Evolutionary conservation across 1,139 yeast genomes (phyloP).

Genomic region (Taiozyma sp.): DNA sequence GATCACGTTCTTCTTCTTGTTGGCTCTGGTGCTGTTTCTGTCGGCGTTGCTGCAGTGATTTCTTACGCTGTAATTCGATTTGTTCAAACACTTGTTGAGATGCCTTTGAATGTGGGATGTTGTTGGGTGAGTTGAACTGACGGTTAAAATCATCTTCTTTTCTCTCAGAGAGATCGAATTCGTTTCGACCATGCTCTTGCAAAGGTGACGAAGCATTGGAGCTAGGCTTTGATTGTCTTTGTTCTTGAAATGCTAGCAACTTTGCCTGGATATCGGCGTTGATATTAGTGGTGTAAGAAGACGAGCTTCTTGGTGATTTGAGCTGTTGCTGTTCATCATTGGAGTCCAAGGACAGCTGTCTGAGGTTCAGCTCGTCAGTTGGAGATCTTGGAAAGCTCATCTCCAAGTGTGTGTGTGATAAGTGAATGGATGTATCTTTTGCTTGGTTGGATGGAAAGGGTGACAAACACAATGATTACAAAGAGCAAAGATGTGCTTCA

Average conservation of each 20-base stretch:
- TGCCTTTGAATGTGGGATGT: constrained; percentile 1
- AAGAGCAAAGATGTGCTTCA: no score
- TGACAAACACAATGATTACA: no score
- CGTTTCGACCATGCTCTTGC: not conserved
- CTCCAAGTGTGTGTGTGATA: no score
- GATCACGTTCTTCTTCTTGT: not conserved
- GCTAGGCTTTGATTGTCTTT: constrained; percentile 29
- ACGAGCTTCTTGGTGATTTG: constrained; percentile 15
- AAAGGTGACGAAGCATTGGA: constrained; percentile 8
- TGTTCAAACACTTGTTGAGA: constrained; percentile 4
- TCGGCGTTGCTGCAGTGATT: constrained; percentile 3
- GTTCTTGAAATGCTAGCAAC: constrained; percentile 67
- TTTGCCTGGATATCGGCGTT: constrained; percentile 72
- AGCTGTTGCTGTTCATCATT: not conserved
- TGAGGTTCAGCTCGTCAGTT: not conserved
- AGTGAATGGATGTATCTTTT: no score
- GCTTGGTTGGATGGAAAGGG: no score
- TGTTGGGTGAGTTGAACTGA: not conserved
- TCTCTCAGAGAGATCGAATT: not conserved
- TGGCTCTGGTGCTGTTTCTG: not conserved
- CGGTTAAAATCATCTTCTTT: not conserved
- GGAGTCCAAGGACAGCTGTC: not conserved
- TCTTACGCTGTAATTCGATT: constrained; percentile 8
- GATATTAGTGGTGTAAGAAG: constrained; percentile 22
- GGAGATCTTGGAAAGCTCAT: not conserved